Evolutionary conservation across 2,329 filamentous ascomycete species (phyloP).

Genomic region (Penicillium sp.): DNA sequence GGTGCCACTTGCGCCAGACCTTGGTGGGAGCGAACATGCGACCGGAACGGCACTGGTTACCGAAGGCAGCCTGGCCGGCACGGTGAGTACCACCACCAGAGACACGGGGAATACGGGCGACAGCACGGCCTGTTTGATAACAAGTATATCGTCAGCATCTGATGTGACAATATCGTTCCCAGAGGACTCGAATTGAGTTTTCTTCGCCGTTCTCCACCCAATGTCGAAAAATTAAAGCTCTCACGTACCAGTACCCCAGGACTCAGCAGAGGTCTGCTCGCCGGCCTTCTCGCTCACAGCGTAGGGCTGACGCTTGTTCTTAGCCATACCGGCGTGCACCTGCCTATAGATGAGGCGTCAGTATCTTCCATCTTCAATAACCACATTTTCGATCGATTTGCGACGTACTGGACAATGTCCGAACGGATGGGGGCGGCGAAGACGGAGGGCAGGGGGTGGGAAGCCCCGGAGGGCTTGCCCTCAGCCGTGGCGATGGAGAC

Average conservation of each 20-base stretch:
- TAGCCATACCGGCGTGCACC: constrained; percentile 97
- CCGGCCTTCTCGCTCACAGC: constrained; percentile 99
- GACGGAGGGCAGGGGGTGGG: constrained; percentile 89
- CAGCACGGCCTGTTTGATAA: constrained; percentile 71
- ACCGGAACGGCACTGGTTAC: constrained; percentile 99
- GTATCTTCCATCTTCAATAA: constrained; percentile 20
- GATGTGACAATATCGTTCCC: background rate
- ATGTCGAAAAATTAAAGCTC: constrained; percentile 17
- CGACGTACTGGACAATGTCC: constrained; percentile 87
- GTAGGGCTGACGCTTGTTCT: constrained; percentile 99
- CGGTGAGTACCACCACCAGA: constrained; percentile 99
- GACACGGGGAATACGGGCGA: constrained; percentile 99
- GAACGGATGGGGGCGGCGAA: constrained; percentile 96
- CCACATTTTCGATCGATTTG: constrained; percentile 11
- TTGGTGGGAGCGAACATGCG: constrained; percentile 99
- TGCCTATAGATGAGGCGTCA: constrained; percentile 46
- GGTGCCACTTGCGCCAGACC: constrained; percentile 99
- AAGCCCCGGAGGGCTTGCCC: constrained; percentile 84
- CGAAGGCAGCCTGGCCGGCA: constrained; percentile 98
- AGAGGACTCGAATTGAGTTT: background rate
- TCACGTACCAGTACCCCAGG: constrained; percentile 94
- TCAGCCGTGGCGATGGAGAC: constrained; percentile 96
- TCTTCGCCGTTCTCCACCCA: constrained; percentile 7
- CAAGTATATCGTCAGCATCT: constrained; percentile 10
- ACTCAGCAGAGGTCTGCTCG: constrained; percentile 99